These are phyloP conservation scores for Beauveria varroae DNA, from an alignment of 2,329 filamentous ascomycete species.

Conservation along the genomic window DNA sequence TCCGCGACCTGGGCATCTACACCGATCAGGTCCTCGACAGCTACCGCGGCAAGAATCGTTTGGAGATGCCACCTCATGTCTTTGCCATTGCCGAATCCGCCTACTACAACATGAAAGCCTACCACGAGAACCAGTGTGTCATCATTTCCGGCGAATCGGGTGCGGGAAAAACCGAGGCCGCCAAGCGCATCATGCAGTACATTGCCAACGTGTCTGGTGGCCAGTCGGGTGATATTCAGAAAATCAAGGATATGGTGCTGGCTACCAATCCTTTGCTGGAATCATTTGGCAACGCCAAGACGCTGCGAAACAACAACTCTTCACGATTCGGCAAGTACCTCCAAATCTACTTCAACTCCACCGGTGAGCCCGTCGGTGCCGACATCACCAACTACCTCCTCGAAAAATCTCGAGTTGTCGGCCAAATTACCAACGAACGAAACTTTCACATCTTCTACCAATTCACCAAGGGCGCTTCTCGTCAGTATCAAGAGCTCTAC, in stretches of 20 bases:
- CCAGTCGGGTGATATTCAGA: constrained; percentile 75
- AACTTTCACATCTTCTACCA: constrained; percentile 99
- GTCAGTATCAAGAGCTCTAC: constrained; percentile 77
- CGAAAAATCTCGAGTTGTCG: constrained; percentile 90
- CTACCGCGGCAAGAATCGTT: constrained; percentile 93
- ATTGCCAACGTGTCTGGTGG: constrained; percentile 95
- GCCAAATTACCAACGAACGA: constrained; percentile 89
- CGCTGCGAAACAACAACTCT: constrained; percentile 95
- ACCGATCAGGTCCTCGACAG: constrained; percentile 88
- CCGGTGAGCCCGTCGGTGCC: constrained; percentile 88
- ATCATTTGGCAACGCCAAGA: constrained; percentile 98
- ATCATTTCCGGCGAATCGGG: constrained; percentile 99
- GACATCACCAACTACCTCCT: constrained; percentile 98
- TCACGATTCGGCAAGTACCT: constrained; percentile 98
- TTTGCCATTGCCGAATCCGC: constrained; percentile 93
- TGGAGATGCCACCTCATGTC: constrained; percentile 92
- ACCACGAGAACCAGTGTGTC: constrained; percentile 97
- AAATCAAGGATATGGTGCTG: constrained; percentile 99
- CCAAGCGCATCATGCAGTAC: constrained; percentile 99
- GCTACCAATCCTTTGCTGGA: constrained; percentile 95
- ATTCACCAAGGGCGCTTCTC: constrained; percentile 90
- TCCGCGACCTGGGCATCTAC: constrained; percentile 95
- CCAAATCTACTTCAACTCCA: constrained; percentile 88
- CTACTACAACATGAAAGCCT: constrained; percentile 99
- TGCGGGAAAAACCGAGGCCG: constrained; percentile 96